Base-by-base conservation (phyloP, 495 filamentous ascomycete species). In the Cercophora samala region DNA sequence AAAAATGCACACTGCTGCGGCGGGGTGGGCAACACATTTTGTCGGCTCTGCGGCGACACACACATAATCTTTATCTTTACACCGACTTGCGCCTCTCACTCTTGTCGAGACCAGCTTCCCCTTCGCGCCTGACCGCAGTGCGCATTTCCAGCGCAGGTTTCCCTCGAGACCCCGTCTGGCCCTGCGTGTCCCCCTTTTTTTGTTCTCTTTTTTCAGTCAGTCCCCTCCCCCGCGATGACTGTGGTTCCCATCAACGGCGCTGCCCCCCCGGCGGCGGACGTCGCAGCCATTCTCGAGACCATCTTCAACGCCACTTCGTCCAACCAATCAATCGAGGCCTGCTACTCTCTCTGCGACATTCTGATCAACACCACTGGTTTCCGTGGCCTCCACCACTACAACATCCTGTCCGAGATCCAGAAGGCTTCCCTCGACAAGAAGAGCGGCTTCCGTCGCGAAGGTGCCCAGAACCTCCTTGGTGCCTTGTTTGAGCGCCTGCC, bases 401-500 rank as follows among this genome's bases (percentile, higher is more conserved):
- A 89, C 72, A 79, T 97, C 67, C 68, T 92, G 52, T 78, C 84
- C 68, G 83, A 86, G 63, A 81, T 95, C 72, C 90, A 90, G 78
- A 97, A 97, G 82, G 92, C 90, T 60, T 93, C 96, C 11, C 78
- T 84, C 66, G 93, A 99, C 81, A 99, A 97, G 87, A 99, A 99
- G 83, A 93, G 89, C 80, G 90, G 90, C 6, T 82, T 88, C 64
- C 86, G 85, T 69, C 86, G 96, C 65, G 95, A 98, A 78, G 92
- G 95, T 74, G 91, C 94, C 60, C 96, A 98, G 88, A 93, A 97
- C 73, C 89, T 96, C 62, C 85, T 97, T 56, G 96, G 95, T 62
- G 95, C 95, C 63, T 75, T 99, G 18, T 93, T 97, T 72, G 95
- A 99, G 80, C 88, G 88, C 19, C 90, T 97, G 75, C 91, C 93